Evolutionary conservation across 148 eudicot genomes (phyloP), one percentile per base, ranked within the genome.

Genomic region (Rhododendron kiyosumense): DNA sequence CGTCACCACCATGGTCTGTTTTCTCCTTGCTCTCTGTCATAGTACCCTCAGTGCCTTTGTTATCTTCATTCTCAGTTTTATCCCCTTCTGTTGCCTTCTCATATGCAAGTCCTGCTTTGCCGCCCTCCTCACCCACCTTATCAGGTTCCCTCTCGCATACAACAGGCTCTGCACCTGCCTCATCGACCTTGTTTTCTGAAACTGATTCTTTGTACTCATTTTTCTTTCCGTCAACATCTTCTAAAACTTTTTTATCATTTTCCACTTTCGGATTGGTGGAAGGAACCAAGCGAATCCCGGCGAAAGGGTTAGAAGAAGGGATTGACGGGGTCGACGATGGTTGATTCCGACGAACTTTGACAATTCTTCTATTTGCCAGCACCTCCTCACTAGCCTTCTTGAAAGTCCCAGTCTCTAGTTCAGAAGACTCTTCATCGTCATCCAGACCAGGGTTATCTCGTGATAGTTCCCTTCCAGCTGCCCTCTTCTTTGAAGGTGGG

Each of bases 321-420:
- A 92, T 87, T 71, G 96, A 61, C 41, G 98, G 91, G 49, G 93
- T 86, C 75, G 96, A 61, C 54, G 94, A 81, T 73, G 93, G 83
- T 71, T 87, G 95, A 22, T 88, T 87, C 32, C 93, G 93, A 49
- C 96, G 96, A 89, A 91, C 98, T 91, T 94, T 97, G 83, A 97
- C 93, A 34, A 95, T 94, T 87, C 89, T 94, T 88, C 99, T 91
- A 57, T 84, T 67, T 28, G 98, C 98, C 85, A 97, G 83, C 28
- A 97, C 99, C 45, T 95, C 98, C 0, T 95, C 99, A 87, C 92
- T 92, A 24, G 99, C 99, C 88, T 81, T 94, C 91, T 94, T 90
- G 83, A 97, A 95, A 71, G 98, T 94, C 59, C 99, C 98, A 17
- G 87, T 59, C 89, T 94, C 98, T 84, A 78, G 90, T 83, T 91